Base-by-base conservation (phyloP, 345 rosid genomes). In the Streptanthus diversifolius region DNA sequence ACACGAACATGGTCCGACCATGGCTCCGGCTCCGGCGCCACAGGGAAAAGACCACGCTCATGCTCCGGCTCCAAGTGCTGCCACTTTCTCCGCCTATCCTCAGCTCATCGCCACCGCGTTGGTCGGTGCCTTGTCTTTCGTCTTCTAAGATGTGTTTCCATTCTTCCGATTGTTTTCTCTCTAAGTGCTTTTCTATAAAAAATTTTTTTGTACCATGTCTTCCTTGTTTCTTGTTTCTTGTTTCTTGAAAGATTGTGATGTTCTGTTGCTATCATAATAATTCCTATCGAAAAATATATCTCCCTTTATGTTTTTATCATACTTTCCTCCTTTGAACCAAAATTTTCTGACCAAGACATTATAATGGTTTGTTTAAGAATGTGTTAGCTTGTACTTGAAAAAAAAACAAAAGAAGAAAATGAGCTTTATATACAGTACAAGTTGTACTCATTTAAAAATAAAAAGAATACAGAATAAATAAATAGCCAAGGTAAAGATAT, bases 81-180 rank as follows among this genome's bases (percentile, higher is more conserved):
- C 80, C 55, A 69, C 75, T 55, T 76, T 55, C 66, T 63, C 71
- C 12, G 75, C 80, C 36, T 76, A 69, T 32, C 80, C 80, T 63
- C 75, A 63, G 33, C 53, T 76, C 37, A 27, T 76, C 15, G 80
- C 52, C 57, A 76, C 80, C 45, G 80, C 61, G 1, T 70, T 76
- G 29, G 71, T 76, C 47, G 80, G 60, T 37, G 80, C 66, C 9
- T 19, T 76, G 37, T 70, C 80, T 54, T 63, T 76, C 62, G 21
- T 70, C 22, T 48, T 63, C 54, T 76, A 36, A 70, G 36, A 36
- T 69, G 65, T 63, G n/a, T 70, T 19, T 27, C 40, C 37, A 24
- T 45, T 36, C 59, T 56, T 57, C 59, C 1, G 0, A 39, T 25
- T 41, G 73, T n/a, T 61, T 52, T 60, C 56, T 48, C 53, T 47